A percentile compares a stretch with the other conserved stretches of the same genome.
phyloP scores from a whole-genome alignment of 2,329 filamentous ascomycete genomes.

The Penicillium sp. region DNA sequence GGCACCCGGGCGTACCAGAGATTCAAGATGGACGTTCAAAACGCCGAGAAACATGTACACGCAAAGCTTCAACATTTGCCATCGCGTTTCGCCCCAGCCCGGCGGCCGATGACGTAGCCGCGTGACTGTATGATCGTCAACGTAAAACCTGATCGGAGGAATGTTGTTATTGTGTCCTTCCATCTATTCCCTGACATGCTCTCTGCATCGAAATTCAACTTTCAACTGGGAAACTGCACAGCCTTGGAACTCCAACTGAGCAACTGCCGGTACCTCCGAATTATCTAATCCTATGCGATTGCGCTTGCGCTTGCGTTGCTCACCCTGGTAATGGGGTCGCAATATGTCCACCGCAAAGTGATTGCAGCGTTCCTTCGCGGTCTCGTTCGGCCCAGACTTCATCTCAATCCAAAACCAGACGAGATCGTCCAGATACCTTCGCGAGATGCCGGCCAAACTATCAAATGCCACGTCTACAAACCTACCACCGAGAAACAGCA shows the following conservation, averaged over 20 bases:
- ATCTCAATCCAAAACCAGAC: constrained; percentile 21
- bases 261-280: background rate
- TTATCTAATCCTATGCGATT: background rate
- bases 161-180: background rate
- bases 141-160: background rate
- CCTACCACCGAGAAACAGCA: background rate
- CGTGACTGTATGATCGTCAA: background rate
- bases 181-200: background rate
- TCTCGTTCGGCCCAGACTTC: constrained; percentile 16
- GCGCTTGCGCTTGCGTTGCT: background rate
- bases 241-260: background rate
- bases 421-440: constrained; percentile 22
- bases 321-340: constrained; percentile 10
- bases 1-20: background rate
- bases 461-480: constrained; percentile 30
- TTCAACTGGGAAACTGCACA: background rate
- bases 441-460: constrained; percentile 22
- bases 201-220: background rate
- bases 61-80: background rate
- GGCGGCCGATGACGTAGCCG: background rate
- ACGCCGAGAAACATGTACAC: background rate
- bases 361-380: constrained; percentile 17
- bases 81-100: background rate
- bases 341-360: constrained; percentile 14
- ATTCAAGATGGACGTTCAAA: too few species aligned